A percentile compares a stretch with the other conserved stretches of the same genome.
Conservation (phyloP, 2,329 filamentous ascomycete genomes). For the Furcasterigmium furcatum region DNA sequence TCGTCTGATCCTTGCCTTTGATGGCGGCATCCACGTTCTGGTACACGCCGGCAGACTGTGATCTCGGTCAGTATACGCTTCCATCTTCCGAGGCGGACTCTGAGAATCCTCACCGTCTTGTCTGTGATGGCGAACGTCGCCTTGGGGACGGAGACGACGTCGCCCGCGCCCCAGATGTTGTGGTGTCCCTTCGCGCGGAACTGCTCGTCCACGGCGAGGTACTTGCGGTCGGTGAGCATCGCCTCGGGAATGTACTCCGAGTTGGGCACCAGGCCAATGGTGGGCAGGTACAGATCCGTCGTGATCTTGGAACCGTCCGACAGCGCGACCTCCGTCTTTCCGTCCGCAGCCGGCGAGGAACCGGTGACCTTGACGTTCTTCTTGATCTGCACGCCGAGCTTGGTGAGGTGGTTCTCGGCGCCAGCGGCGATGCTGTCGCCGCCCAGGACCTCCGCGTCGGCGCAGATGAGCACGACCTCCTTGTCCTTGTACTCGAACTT, state of each 20-base stretch:
- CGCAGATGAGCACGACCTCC: conserved; percentile 44
- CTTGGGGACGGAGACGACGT: conserved; percentile 47
- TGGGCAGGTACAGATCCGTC: conserved; percentile 56
- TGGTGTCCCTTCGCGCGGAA: conserved; percentile 41
- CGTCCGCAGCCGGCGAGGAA: conserved; percentile 28
- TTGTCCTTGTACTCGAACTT: conserved; percentile 47
- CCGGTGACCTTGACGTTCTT: conserved; percentile 36
- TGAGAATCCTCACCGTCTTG: conserved; percentile 38
- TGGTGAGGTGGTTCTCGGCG: conserved; percentile 46
- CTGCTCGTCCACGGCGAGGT: conserved; percentile 47
- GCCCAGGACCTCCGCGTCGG: conserved; percentile 34
- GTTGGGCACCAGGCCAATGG: conserved; percentile 53
- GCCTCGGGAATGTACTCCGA: conserved; percentile 45
- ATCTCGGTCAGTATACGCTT: not conserved
- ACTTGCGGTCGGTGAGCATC: conserved; percentile 40
- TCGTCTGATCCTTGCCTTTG: conserved; percentile 36
- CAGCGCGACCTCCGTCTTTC: conserved; percentile 46
- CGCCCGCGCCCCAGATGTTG: conserved; percentile 51
- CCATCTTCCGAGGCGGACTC: too few relatives aligned
- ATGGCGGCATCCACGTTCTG: conserved; percentile 51
- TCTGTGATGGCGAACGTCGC: conserved; percentile 60
- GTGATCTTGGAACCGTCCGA: conserved; percentile 40
- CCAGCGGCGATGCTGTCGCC: conserved; percentile 38
- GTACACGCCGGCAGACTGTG: conserved; percentile 44
- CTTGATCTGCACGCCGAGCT: conserved; percentile 47